Base-by-base conservation (phyloP, 2,329 filamentous ascomycete species). In the Pseudogymnoascus sp. region DNA sequence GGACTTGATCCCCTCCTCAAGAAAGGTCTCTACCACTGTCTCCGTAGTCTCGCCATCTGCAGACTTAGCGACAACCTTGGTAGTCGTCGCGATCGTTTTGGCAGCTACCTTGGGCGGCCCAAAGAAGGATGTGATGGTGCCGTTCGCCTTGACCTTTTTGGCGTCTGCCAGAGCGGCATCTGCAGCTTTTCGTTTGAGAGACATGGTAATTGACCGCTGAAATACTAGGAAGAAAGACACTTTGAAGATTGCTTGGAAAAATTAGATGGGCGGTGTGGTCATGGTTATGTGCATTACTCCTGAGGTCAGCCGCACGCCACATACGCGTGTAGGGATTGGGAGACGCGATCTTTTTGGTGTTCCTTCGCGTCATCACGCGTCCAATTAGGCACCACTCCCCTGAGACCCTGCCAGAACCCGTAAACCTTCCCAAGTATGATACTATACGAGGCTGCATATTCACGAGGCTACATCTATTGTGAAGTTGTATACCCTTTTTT, bases 51-150 rank as follows among this genome's bases (percentile, higher is more conserved):
- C 29, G 10, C 53, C 33, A 59, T 35, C 19, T 6, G 29, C 35
- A 13, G 33, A 6, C 21, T 47, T 61, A 11, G 47, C 62, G n/a
- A 24, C 37, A 6, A 67, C 64, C 53, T 71, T 68, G 65, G 70
- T 64, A 68, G 72, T 75, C 62, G 69, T 72, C 21, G 72, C 72
- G 10, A 73, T 64, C 16, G 64, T 63, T 13, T 66, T 65, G 8
- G 62, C 33, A 6, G 50, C 65, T 24, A 61, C 40, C 50, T 72
- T 74, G 2, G 70, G 91, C 86, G 16, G 84, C 80, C 86, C 84
- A 72, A 99, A 97, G 81, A 97, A 97, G 14, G 91, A 90, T 29
- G 88, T 93, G 72, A 99, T 96, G 77, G 82, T 92, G 66, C 81
- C 85, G 72, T 95, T 88, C 62, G 83, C 79, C 76, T 88, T 91